These are phyloP conservation scores for Gracilariopsis chorda DNA, from an alignment of 23 red algal species.

Conservation along the genomic window DNA sequence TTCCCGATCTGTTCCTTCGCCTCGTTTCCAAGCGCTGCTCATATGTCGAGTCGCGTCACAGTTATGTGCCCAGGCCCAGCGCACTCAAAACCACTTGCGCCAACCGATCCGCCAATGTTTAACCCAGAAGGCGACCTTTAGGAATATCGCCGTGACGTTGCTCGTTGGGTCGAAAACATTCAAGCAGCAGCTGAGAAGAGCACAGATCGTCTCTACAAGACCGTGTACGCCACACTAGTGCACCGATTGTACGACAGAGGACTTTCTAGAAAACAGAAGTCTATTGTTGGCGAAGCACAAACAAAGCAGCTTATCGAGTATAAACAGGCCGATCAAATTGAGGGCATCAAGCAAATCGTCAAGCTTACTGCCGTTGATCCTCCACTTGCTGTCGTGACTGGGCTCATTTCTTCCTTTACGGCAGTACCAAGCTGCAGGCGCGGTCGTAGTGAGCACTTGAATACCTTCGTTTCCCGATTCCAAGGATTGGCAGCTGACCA, in stretches of 20 bases:
- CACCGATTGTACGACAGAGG: background rate
- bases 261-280: background rate
- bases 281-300: background rate
- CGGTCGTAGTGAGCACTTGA: too few relatives aligned
- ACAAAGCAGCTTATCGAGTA: too few relatives aligned
- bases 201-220: background rate
- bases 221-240: background rate
- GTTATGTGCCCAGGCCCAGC: background rate
- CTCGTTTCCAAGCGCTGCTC: too few relatives aligned
- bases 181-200: background rate
- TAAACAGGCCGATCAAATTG: constrained; percentile 7
- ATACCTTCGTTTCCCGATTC: too few relatives aligned
- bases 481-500: constrained; percentile 1
- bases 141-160: background rate
- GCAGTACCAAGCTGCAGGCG: too few relatives aligned
- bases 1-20: too few relatives aligned
- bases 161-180: background rate
- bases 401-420: too few relatives aligned
- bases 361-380: background rate
- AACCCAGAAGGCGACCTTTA: background rate
- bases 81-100: background rate
- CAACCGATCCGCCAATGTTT: background rate
- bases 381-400: too few relatives aligned
- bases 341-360: background rate
- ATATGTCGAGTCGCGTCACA: too few relatives aligned